These are phyloP conservation scores for Lojkania enalia DNA, from an alignment of 2,329 filamentous ascomycete species.

Conservation along the genomic window DNA sequence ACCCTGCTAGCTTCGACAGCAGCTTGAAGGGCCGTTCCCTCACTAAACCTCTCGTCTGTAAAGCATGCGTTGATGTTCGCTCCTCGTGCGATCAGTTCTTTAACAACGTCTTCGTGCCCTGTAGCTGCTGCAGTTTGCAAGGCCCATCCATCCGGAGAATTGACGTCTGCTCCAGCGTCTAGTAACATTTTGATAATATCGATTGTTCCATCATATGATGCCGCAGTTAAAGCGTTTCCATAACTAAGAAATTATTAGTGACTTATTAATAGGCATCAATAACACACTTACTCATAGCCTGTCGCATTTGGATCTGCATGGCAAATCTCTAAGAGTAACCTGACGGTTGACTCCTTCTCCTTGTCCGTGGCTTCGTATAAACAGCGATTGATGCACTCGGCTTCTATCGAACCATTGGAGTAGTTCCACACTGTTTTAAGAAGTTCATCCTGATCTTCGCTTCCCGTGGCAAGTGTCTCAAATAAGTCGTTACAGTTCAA, in stretches of 20 bases:
- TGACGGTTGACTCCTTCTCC: constrained; percentile 8
- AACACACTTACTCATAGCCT: constrained; percentile 5
- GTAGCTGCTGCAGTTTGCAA: constrained; percentile 8
- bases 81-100: constrained; percentile 9
- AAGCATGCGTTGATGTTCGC: constrained; percentile 12
- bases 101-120: constrained; percentile 12
- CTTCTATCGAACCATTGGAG: background rate
- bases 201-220: constrained; percentile 8
- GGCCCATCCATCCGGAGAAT: constrained; percentile 4
- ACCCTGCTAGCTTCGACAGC: constrained; percentile 6
- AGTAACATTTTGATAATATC: constrained; percentile 10
- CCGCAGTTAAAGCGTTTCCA: constrained; percentile 15
- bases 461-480: background rate
- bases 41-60: background rate
- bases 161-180: constrained; percentile 8
- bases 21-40: constrained; percentile 9
- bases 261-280: background rate
- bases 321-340: constrained; percentile 1
- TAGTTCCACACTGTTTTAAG: constrained; percentile 6
- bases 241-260: constrained; percentile 1
- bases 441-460: constrained; percentile 2
- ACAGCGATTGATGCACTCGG: background rate
- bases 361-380: constrained; percentile 9
- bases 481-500: constrained; percentile 4
- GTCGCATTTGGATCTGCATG: constrained; percentile 6